Conservation (phyloP, 2,329 filamentous ascomycete species). For the Penicillium crustosum region DNA sequence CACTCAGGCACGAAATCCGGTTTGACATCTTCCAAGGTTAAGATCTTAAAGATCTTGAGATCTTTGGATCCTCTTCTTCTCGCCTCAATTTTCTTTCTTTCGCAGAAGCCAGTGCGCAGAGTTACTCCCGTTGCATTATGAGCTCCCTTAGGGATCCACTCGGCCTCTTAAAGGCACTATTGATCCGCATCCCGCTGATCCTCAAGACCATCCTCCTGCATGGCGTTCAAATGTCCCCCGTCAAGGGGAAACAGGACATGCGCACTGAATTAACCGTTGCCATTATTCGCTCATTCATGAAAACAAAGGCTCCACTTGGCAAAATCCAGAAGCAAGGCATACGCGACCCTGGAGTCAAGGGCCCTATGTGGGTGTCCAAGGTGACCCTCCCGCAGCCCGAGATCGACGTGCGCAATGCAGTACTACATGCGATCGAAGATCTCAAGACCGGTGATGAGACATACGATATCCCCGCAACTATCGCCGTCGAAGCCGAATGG, state of each 20-base stretch:
- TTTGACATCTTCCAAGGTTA: conserved; percentile 9
- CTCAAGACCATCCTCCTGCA: conserved; percentile 45
- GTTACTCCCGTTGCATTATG: conserved; percentile 19
- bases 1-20: conserved; percentile 18
- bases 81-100: neutral
- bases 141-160: conserved; percentile 24
- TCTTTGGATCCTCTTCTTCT: neutral
- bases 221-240: conserved; percentile 64
- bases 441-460: conserved; percentile 41
- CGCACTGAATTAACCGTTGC: conserved; percentile 70
- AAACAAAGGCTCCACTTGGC: conserved; percentile 53
- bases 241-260: conserved; percentile 74
- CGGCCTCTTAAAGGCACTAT: conserved; percentile 38
- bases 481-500: conserved; percentile 48
- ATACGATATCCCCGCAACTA: conserved; percentile 38
- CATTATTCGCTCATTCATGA: conserved; percentile 67
- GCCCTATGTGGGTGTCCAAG: conserved; percentile 77
- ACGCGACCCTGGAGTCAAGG: conserved; percentile 68
- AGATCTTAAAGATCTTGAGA: neutral
- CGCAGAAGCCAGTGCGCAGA: neutral
- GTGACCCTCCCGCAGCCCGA: conserved; percentile 62
- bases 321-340: conserved; percentile 63
- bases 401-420: conserved; percentile 43
- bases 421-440: conserved; percentile 41
- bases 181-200: conserved; percentile 44